phyloP scores from a whole-genome alignment of 495 filamentous ascomycete genomes.

The Acidomyces sp. region DNA sequence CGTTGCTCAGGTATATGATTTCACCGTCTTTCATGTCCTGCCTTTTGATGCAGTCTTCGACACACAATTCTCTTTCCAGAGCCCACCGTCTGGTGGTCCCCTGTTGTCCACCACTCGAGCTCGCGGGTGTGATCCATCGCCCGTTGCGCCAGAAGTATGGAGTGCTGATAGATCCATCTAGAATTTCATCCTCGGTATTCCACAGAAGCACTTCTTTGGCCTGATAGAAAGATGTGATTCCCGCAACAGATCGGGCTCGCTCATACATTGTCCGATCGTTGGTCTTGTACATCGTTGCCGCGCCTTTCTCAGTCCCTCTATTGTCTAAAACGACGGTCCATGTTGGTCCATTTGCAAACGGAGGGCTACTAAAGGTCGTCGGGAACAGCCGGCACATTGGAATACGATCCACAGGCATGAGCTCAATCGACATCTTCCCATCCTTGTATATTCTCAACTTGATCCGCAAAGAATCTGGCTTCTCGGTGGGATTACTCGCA shows the following conservation, averaged over 20 bases:
- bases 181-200: conserved; percentile 52
- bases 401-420: conserved; percentile 36
- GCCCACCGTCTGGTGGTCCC: conserved; percentile 77
- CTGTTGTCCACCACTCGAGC: conserved; percentile 59
- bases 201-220: conserved; percentile 61
- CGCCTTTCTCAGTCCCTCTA: conserved; percentile 13
- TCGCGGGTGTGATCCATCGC: conserved; percentile 52
- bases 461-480: conserved; percentile 1
- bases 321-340: conserved; percentile 25
- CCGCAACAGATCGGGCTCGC: conserved; percentile 25
- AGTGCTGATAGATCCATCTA: conserved; percentile 77
- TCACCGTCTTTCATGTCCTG: conserved; percentile 55
- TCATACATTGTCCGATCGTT: conserved; percentile 24
- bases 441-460: not conserved
- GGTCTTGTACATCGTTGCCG: conserved; percentile 28
- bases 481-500: not conserved
- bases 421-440: conserved; percentile 25
- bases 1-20: conserved; percentile 73
- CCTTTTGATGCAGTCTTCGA: conserved; percentile 44
- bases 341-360: conserved; percentile 2
- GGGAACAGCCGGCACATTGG: conserved; percentile 44
- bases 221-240: conserved; percentile 39
- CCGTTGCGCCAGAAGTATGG: conserved; percentile 62
- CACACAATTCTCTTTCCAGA: conserved; percentile 47
- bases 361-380: conserved; percentile 23